Base-by-base conservation (phyloP, 2,329 filamentous ascomycete species). In the Fusarium keratoplasticum region DNA sequence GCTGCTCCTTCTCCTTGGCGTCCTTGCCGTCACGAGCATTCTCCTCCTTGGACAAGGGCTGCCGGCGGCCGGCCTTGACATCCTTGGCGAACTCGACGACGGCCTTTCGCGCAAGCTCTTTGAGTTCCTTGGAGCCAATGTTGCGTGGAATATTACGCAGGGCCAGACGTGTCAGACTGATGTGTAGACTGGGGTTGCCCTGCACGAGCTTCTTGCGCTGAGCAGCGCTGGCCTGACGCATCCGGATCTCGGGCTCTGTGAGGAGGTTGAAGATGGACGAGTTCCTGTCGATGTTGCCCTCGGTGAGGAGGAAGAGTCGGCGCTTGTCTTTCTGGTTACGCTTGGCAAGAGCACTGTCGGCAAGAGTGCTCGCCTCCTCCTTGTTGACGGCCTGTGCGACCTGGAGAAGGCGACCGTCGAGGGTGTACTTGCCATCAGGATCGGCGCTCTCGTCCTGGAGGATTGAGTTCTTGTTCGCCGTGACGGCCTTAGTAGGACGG, bases 51-150 rank as follows among this genome's bases (percentile, higher is more conserved):
- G 94, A 96, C 4, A 99, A 87, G 22, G 92, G 92, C 72, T 93
- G 86, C 31, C 96, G 92, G 38, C 88, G 88, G 16, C 94, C 94
- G 31, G 87, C 88, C 81, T 95, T 97, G 74, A 96, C 95, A 78
- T 99, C 96, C 70, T 88, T 93, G 44, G 96, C 95, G 79, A 99
- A 99, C 1, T 95, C 95, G 58, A 98, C 96, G 14, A 98, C 90
- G n/a, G 94, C 96, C 82, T 96, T 90, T 74, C 96, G 91, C 13
- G 96, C 96, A 54, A 99, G 89, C 47, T 94, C 92, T 82, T 99
- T 99, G 60, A 99, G 88, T 63, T 94, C 94, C 83, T 97, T 98
- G 27, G 94, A 94, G 27, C 89, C 92, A 73, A 98, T 87, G 80
- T 92, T 91, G 72, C 94, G 91, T 4, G 96, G 96, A 6, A 99